These are phyloP conservation scores for Cochlearia excelsa DNA, from an alignment of 345 rosid genomes.

Conservation along the genomic window DNA sequence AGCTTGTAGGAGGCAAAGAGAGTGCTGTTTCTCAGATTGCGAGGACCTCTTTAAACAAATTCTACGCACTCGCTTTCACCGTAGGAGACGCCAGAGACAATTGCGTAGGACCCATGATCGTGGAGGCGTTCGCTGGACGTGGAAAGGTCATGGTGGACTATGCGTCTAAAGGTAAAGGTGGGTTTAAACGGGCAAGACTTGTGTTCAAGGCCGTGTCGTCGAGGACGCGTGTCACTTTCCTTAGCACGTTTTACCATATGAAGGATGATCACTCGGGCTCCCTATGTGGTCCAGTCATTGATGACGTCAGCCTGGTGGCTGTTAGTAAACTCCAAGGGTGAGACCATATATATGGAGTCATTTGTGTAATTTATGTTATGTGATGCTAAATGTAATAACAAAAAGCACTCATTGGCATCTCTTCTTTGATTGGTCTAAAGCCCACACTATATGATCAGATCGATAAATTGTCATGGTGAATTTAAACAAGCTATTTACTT, in stretches of 20 bases:
- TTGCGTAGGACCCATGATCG: conserved; percentile 60
- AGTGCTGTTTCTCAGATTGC: conserved; percentile 64
- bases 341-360: neutral
- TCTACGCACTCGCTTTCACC: conserved; percentile 51
- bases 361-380: too few relatives aligned
- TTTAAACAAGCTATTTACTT: too few relatives aligned
- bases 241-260: conserved; percentile 63
- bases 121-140: conserved; percentile 62
- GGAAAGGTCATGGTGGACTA: conserved; percentile 45
- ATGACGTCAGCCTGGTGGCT: conserved; percentile 54
- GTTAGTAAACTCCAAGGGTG: conserved; percentile 33
- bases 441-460: too few relatives aligned
- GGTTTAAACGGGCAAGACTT: conserved; percentile 44
- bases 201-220: conserved; percentile 49
- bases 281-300: conserved; percentile 76
- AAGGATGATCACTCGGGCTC: conserved; percentile 63
- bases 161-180: conserved; percentile 62
- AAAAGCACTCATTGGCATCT: too few relatives aligned
- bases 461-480: too few relatives aligned
- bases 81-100: conserved; percentile 58
- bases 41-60: conserved; percentile 40
- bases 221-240: conserved; percentile 57
- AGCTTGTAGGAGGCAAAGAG: conserved; percentile 75
- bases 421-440: too few relatives aligned
- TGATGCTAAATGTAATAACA: too few relatives aligned